Base-by-base conservation (phyloP, 371 early-diverging fungal species). In the Rozella allomycis region DNA sequence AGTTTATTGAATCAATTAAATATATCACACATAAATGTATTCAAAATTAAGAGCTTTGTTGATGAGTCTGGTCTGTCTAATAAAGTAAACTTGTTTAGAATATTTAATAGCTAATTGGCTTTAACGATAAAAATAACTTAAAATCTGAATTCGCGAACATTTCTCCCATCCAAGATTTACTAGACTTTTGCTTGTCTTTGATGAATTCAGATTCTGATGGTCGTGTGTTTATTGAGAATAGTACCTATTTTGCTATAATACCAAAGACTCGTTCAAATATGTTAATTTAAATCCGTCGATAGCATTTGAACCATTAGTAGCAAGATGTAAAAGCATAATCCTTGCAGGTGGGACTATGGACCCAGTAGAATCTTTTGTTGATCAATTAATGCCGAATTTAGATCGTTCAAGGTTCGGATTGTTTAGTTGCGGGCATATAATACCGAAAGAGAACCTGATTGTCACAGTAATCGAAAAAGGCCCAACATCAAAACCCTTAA, bases 291-390 rank as follows among this genome's bases (percentile, higher is more conserved):
- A 84, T 42, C 83, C 94, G 4, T 67, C 80, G 0, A 67, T 76
- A 27, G 63, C 66, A 7, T 91, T 97, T 43, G 52, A 58, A 36
- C 70, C 67, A 3, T 52, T 91, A 20, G 70, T 84, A 1, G 52
- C 65, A 12, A 74, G 83, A 30, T 79, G 87, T 0, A 56, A 70
- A 37, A 66, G 80, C 23, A 61, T 94, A 0, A 50, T 97, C 5
- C 48, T 97, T 18, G 84, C 93, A 0, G 94, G 97, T 35, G 97
- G 96, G 14, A 90, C 97, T 0, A 82, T 97, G 84, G 74, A 76
- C 38, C 94, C 93, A 1, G 72, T 79, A 41, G 45, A 57, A 32
- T 14, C 60, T 37, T 54, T 68, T 13, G 35, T 55, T 1, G 35
- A 42, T 4, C 52, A 57, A 40, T 43, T 74, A 7, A 64, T 70